Conservation (phyloP, 2,329 filamentous ascomycete genomes). For the Rutstroemia sp. region DNA sequence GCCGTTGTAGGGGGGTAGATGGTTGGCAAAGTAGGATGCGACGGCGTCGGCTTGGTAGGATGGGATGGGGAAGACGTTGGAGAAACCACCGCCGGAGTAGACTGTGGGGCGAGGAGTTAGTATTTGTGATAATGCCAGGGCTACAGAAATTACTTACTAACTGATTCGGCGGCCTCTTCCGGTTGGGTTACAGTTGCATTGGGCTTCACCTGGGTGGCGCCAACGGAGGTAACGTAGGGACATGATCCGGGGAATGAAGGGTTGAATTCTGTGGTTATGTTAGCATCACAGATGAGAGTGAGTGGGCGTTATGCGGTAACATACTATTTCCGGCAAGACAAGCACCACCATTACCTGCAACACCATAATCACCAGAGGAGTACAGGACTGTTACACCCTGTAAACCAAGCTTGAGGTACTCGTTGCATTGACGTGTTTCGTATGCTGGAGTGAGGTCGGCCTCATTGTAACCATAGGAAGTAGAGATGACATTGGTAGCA, state of each 20-base stretch:
- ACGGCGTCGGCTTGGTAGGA: slow-evolving; percentile 36
- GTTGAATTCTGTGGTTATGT: slow-evolving; percentile 32
- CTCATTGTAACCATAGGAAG: slow-evolving; percentile 47
- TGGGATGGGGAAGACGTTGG: slow-evolving; percentile 41
- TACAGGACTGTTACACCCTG: slow-evolving; percentile 42
- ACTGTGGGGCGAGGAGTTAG: slow-evolving; percentile 44
- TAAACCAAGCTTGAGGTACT: slow-evolving; percentile 49
- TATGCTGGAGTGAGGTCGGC: slow-evolving; percentile 38
- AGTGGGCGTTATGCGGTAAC: slow-evolving; percentile 11
- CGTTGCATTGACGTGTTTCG: slow-evolving; percentile 43
- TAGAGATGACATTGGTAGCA: slow-evolving; percentile 46
- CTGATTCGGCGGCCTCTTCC: slow-evolving; percentile 39
- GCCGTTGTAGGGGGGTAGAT: slow-evolving; percentile 23
- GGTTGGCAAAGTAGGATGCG: slow-evolving; percentile 18
- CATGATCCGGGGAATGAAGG: slow-evolving; percentile 39
- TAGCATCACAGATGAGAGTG: background rate
- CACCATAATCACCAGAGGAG: slow-evolving; percentile 42
- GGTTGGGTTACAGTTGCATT: slow-evolving; percentile 28
- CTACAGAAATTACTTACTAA: background rate
- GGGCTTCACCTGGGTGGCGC: slow-evolving; percentile 42
- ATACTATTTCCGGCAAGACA: slow-evolving; percentile 13
- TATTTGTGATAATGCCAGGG: slow-evolving; percentile 13
- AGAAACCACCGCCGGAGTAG: slow-evolving; percentile 72
- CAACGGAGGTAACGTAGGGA: slow-evolving; percentile 43
- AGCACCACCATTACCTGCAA: slow-evolving; percentile 32